phyloP scores from a whole-genome alignment of 139 green algal species.

The Coccomyxa sp. region DNA sequence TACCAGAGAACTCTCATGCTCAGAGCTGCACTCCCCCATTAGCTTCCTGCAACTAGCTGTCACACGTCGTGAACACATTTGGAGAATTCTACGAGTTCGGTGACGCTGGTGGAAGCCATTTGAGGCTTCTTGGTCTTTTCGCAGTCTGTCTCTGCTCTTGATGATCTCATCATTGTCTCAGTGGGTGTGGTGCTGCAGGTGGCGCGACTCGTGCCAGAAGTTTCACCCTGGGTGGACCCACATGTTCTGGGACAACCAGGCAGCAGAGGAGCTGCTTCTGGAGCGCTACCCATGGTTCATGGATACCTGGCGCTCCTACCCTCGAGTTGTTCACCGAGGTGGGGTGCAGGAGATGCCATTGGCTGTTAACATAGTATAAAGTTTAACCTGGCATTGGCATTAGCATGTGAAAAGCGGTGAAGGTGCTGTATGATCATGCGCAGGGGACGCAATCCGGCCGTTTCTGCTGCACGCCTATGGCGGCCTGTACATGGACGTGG shows the following conservation, averaged over 20 bases:
- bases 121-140: not conserved
- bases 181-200: constrained; percentile 1
- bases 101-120: not conserved
- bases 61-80: no score
- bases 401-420: no score
- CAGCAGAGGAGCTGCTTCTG: constrained; percentile 20
- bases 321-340: constrained; percentile 16
- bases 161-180: not conserved
- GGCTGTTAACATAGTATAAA: no score
- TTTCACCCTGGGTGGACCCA: constrained; percentile 28
- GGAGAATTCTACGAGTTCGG: no score
- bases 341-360: no score
- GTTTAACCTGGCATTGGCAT: no score
- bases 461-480: constrained; percentile 46
- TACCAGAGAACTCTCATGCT: no score
- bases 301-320: constrained; percentile 9
- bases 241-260: constrained; percentile 30
- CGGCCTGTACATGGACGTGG: constrained; percentile 42
- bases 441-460: constrained; percentile 32
- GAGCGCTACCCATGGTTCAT: constrained; percentile 39
- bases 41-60: no score
- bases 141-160: not conserved
- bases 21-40: no score
- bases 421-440: no score
- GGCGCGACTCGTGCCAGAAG: constrained; percentile 13